phyloP scores from a whole-genome alignment of 148 eudicot genomes.

The Amaranthus palmeri region DNA sequence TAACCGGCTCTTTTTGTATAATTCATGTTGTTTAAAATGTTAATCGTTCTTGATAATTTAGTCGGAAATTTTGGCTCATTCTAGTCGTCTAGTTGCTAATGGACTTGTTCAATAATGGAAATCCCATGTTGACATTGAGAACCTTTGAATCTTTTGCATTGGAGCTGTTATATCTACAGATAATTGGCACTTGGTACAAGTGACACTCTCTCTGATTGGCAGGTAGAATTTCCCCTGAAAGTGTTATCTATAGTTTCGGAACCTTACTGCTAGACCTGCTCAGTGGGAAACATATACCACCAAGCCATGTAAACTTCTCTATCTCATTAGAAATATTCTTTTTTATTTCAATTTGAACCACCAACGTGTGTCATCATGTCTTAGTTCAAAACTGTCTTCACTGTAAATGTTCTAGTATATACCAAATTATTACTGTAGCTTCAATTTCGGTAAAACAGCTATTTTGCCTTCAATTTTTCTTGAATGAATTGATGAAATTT shows the following conservation, averaged over 20 bases:
- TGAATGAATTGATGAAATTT: background rate
- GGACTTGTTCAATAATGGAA: background rate
- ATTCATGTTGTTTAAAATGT: background rate
- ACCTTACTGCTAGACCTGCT: slow-evolving; percentile 78
- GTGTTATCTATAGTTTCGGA: slow-evolving; percentile 80
- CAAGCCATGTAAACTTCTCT: slow-evolving; percentile 54
- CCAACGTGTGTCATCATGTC: background rate
- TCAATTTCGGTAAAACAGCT: background rate
- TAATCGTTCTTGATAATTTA: background rate
- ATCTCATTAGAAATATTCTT: slow-evolving; percentile 1
- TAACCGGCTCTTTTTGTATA: slow-evolving; percentile 16
- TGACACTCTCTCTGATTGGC: slow-evolving; percentile 33
- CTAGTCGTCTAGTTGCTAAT: background rate
- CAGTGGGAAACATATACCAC: too few relatives aligned
- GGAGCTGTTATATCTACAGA: background rate
- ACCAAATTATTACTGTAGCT: background rate
- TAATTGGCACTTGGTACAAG: background rate
- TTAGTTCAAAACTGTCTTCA: background rate
- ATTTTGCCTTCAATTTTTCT: background rate
- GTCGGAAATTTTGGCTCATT: background rate
- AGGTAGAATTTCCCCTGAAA: slow-evolving; percentile 73
- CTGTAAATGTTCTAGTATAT: background rate
- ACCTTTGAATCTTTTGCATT: background rate
- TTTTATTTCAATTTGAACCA: background rate
- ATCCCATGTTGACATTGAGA: background rate